These are phyloP conservation scores for Ephemerocybe angulata DNA, from an alignment of 768 basidiomycete genomes.

Conservation along the genomic window DNA sequence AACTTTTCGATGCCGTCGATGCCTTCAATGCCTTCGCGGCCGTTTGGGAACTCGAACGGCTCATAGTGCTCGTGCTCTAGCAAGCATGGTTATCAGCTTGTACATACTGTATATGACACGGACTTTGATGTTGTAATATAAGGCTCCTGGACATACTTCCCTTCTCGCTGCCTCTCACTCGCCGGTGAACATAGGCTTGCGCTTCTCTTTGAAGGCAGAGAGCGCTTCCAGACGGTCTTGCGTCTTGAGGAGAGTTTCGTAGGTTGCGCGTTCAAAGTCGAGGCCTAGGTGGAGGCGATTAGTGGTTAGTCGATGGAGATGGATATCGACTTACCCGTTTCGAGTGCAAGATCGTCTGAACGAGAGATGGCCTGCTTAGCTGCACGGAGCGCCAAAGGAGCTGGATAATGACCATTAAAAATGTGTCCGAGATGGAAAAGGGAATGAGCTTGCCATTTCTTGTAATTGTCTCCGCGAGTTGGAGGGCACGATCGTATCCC, in stretches of 20 bases:
- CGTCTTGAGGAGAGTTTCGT: conserved; percentile 71
- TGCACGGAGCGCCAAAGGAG: conserved; percentile 82
- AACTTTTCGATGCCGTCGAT: conserved; percentile 40
- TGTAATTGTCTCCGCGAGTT: conserved; percentile 64
- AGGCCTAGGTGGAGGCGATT: conserved; percentile 47
- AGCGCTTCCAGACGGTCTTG: conserved; percentile 83
- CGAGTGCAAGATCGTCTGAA: conserved; percentile 73
- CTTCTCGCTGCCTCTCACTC: conserved; percentile 46
- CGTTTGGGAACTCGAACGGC: conserved; percentile 33
- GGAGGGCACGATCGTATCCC: conserved; percentile 68
- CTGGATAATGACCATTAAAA: conserved; percentile 33
- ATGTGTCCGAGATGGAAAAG: not conserved
- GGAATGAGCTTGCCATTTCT: conserved; percentile 51
- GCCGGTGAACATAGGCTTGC: conserved; percentile 74
- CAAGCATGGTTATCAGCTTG: conserved; percentile 22
- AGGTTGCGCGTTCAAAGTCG: conserved; percentile 86
- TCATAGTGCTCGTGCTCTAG: conserved; percentile 8
- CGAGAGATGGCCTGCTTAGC: conserved; percentile 84
- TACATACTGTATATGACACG: too few relatives aligned
- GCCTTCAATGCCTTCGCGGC: conserved; percentile 30
- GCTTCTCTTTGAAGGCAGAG: conserved; percentile 81
- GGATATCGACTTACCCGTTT: conserved; percentile 49
- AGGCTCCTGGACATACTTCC: conserved; percentile 17
- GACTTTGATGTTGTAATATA: too few relatives aligned
- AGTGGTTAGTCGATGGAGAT: not conserved